Percentiles rank a stretch among this genome's conserved stretches.
These are phyloP conservation scores for Calvatia gigantea DNA, from an alignment of 768 basidiomycete genomes.

Conservation along the genomic window DNA sequence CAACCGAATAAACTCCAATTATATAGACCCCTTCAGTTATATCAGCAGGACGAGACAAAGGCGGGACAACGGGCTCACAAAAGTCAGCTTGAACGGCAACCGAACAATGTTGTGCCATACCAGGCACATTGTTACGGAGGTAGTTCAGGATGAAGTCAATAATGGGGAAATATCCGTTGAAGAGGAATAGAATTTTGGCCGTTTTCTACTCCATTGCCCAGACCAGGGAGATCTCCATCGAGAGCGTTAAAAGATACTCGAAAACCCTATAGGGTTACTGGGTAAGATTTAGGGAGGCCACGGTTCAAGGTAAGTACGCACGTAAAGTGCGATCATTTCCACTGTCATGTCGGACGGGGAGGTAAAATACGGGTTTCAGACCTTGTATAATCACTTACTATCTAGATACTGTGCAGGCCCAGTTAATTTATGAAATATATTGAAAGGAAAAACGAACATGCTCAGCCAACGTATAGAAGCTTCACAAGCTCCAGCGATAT, in stretches of 20 bases:
- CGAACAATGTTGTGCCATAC: background rate
- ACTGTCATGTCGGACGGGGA: background rate
- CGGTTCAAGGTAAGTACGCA: background rate
- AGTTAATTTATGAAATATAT: too few species aligned
- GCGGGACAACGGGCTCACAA: background rate
- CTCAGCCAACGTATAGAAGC: too few species aligned
- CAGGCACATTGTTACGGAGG: background rate
- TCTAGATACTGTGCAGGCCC: background rate
- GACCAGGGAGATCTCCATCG: conserved; percentile 17
- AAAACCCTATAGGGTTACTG: background rate
- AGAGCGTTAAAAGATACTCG: conserved; percentile 21
- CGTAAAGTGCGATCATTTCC: background rate
- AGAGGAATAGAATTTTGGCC: conserved; percentile 22
- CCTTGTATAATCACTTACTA: background rate
- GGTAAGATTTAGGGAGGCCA: background rate
- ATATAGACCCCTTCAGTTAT: background rate
- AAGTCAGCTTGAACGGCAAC: background rate
- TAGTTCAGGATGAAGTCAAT: conserved; percentile 14
- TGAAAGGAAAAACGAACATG: too few species aligned
- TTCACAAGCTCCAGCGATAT: too few species aligned
- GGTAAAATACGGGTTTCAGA: background rate
- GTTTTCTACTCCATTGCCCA: conserved; percentile 20
- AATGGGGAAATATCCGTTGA: conserved; percentile 22
- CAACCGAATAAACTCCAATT: background rate
- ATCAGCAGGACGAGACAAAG: too few species aligned